Conservation (phyloP, 306 rosid genomes). For the Vicia sativa region DNA sequence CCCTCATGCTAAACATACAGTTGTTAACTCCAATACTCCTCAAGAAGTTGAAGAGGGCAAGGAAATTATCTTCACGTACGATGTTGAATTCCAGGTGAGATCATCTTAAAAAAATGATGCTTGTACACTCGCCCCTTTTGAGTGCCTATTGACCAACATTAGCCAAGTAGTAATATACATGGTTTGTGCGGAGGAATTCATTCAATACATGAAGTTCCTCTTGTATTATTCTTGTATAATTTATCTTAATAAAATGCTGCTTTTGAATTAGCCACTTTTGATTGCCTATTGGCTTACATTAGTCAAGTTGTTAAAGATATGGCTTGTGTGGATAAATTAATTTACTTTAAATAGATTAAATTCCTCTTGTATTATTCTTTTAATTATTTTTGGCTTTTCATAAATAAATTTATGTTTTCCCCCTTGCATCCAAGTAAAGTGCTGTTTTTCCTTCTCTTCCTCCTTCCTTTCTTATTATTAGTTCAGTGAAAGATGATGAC, state of each 20-base stretch:
- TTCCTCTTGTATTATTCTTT: slow-evolving; percentile 9
- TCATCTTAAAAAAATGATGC: slow-evolving; percentile 13
- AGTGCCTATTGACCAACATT: slow-evolving; percentile 1
- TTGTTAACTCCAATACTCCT: slow-evolving; percentile 80
- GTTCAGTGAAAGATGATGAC: slow-evolving; percentile 15
- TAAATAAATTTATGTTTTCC: not conserved
- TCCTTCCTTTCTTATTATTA: not conserved
- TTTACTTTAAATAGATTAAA: slow-evolving; percentile 2
- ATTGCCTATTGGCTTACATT: slow-evolving; percentile 2
- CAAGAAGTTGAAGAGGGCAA: slow-evolving; percentile 89
- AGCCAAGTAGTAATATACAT: slow-evolving; percentile 8
- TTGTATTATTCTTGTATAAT: too few relatives aligned
- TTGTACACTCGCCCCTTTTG: not conserved
- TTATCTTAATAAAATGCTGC: slow-evolving; percentile 18
- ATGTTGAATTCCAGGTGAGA: slow-evolving; percentile 91
- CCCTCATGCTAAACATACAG: slow-evolving; percentile 87
- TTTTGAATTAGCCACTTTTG: not conserved
- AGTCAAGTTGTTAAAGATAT: slow-evolving; percentile 14
- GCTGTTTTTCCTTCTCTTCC: not conserved
- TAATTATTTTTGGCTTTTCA: not conserved
- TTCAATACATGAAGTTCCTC: slow-evolving; percentile 25
- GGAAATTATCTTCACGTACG: slow-evolving; percentile 86
- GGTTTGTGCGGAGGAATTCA: slow-evolving; percentile 7
- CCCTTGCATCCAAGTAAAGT: slow-evolving; percentile 1
- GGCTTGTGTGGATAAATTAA: slow-evolving; percentile 7